Base-by-base conservation (phyloP, 805 yeast genomes). In the Wickerhamomyces subpelliculosus region DNA sequence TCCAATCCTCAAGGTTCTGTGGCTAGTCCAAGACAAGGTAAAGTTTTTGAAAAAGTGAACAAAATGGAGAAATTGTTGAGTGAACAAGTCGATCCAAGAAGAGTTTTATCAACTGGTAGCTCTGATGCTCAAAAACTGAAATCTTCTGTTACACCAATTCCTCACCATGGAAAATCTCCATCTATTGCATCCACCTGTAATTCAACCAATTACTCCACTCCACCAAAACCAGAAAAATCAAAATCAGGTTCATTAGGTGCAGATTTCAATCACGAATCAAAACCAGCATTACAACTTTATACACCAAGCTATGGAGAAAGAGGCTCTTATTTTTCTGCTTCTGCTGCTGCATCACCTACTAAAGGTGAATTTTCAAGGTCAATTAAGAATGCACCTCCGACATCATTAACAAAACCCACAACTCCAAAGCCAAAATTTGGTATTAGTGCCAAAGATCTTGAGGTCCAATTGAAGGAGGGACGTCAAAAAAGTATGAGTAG, bases 11-110 rank as follows among this genome's bases (percentile, higher is more conserved):
- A n/a, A 12, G 24, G n/a, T 19, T 23, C 27, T 17, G 43, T 37
- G 18, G 30, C 26, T n/a, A 52, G 47, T 37, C 49, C 57, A 16
- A 51, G 40, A 29, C 44, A 40, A 16, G 46, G 53, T 2, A 56
- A 51, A 28, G 58, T 57, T 1, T 32, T 47, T 17, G 59, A 57
- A 25, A 61, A 58, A 31, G 54, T 62, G 4, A 49, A 44, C 17
- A 48, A 46, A 20, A 55, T 61, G 51, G 67, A 63, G 41, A 51
- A 46, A 25, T 27, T 60, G 17, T 35, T 52, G 27, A 52, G 32
- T 36, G 45, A 41, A 29, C 52, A 44, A n/a, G 27, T n/a, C 12
- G 46, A 45, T 2, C 18, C 25, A 2, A 45, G 51, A 32, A 25
- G 46, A 29, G 52, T 50, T 19, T 10, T 16, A 3, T 37, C 43